A percentile compares a stretch with the other conserved stretches of the same genome.
These are phyloP conservation scores for Onygenales sp. DNA, from an alignment of 2,329 filamentous ascomycete species.

Conservation along the genomic window DNA sequence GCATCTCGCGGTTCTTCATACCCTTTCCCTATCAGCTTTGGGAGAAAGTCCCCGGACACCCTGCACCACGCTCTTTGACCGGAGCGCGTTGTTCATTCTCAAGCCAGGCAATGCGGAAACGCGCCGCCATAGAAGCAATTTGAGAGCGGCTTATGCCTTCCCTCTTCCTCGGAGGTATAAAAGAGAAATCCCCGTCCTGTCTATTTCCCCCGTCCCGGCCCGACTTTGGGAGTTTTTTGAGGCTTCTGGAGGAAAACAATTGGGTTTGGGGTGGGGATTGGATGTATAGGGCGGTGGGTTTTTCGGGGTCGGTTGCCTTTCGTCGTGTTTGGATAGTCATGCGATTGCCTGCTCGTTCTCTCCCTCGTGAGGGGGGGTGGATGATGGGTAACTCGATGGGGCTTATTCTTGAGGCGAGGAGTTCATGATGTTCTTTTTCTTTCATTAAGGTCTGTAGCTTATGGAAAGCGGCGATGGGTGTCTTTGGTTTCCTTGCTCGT, in stretches of 20 bases:
- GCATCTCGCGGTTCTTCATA: constrained; percentile 20
- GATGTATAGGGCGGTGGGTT: constrained; percentile 19
- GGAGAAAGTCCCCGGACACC: constrained; percentile 99
- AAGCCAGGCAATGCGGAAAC: constrained; percentile 71
- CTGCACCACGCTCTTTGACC: constrained; percentile 33
- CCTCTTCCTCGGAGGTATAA: constrained; percentile 35
- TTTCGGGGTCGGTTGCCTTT: constrained; percentile 59
- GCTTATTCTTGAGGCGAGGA: constrained; percentile 99
- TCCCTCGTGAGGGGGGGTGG: constrained; percentile 18
- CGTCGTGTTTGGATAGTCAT: constrained; percentile 95
- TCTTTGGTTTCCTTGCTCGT: constrained; percentile 25
- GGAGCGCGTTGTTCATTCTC: constrained; percentile 5
- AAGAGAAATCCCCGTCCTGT: not conserved
- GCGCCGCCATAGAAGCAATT: constrained; percentile 98
- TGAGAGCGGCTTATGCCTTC: constrained; percentile 68
- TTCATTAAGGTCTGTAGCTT: constrained; percentile 43
- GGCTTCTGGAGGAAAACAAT: constrained; percentile 18
- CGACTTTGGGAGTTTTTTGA: constrained; percentile 13
- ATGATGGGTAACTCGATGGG: constrained; percentile 93
- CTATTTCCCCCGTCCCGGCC: not conserved
- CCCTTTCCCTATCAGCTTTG: constrained; percentile 58
- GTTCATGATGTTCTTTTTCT: constrained; percentile 41
- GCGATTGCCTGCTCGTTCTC: constrained; percentile 77
- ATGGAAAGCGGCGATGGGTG: constrained; percentile 39
- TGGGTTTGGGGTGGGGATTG: not conserved